Base-by-base conservation (phyloP, 441 rosid species). In the Pelargonium fulgidum region DNA sequence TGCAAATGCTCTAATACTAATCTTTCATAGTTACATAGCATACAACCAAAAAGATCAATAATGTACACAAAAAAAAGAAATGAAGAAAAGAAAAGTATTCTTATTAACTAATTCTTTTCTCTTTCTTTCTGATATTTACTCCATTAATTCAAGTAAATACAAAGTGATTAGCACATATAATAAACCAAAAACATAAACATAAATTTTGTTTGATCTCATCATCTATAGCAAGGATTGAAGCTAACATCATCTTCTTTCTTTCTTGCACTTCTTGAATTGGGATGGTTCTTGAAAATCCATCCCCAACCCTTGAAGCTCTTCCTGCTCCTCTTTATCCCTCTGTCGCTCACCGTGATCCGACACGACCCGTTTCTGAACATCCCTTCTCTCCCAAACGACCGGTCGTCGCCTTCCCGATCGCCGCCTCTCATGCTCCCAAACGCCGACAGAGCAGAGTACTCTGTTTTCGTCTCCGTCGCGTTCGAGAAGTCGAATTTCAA, bases 251-350 rank as follows among this genome's bases (percentile, higher is more conserved):
- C 80, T 7, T 76, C 82, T 71, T 82, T 81, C 77, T 79, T 85
- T 78, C 68, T 78, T 16, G 82, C 56, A 65, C 59, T 72, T 61
- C 16, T 66, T 79, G 75, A 74, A 74, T 54, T 77, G 59, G 81
- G 87, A 72, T 81, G 87, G 67, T 84, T 86, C 82, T 87, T 80
- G 85, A 94, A 92, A 45, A 89, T 88, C 98, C 99, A 92, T 61
- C 87, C 83, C 98, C 98, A 94, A 12, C 98, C 96, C 77, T 82
- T 92, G 84, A 94, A 92, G 77, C 96, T 94, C 70, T 75, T 90
- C 64, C 92, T 76, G 87, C 86, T 89, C 85, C 88, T 89, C 74
- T 85, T 88, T 62, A 85, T 81, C 68, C 91, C 91, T 47, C 89
- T 69, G 64, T 86, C 97, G 65, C 74, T 83, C 61, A 79, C 84